Conservation (phyloP, 2,329 filamentous ascomycete genomes). For the Fusarium sp. region DNA sequence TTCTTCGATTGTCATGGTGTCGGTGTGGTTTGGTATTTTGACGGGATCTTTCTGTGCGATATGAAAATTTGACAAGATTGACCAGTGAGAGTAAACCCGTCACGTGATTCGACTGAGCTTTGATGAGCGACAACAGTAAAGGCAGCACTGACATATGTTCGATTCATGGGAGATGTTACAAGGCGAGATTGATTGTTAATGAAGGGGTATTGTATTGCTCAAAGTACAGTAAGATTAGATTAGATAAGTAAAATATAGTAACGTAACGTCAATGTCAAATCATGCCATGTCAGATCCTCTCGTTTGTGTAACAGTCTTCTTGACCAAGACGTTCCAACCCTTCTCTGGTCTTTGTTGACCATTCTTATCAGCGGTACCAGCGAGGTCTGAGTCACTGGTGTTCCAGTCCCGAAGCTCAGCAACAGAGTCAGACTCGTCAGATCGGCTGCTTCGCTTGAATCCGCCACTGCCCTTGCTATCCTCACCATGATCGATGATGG, state of each 20-base stretch:
- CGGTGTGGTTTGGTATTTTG: not conserved
- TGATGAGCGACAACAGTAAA: too few species aligned
- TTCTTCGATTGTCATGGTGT: slow-evolving; percentile 4
- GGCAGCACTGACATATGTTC: too few species aligned
- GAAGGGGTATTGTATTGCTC: not conserved
- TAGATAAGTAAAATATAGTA: not conserved
- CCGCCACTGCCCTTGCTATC: not conserved
- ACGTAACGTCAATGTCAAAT: not conserved
- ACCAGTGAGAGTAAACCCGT: not conserved
- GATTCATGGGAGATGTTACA: too few species aligned
- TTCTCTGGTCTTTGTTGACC: slow-evolving; percentile 8
- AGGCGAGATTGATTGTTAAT: too few species aligned
- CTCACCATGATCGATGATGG: slow-evolving; percentile 37
- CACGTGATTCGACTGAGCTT: not conserved
- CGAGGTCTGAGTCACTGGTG: slow-evolving; percentile 39
- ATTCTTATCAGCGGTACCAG: slow-evolving; percentile 1
- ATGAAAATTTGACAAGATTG: not conserved
- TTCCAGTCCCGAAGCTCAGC: slow-evolving; percentile 34
- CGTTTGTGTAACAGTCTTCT: slow-evolving; percentile 43
- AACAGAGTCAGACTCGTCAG: slow-evolving; percentile 19
- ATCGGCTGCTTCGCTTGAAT: slow-evolving; percentile 15
- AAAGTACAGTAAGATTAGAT: not conserved
- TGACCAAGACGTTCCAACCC: slow-evolving; percentile 42
- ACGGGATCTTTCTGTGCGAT: not conserved
- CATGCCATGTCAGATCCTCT: slow-evolving; percentile 14